Conservation (phyloP, 2,329 filamentous ascomycete species). For the Xylariaceae sp. region DNA sequence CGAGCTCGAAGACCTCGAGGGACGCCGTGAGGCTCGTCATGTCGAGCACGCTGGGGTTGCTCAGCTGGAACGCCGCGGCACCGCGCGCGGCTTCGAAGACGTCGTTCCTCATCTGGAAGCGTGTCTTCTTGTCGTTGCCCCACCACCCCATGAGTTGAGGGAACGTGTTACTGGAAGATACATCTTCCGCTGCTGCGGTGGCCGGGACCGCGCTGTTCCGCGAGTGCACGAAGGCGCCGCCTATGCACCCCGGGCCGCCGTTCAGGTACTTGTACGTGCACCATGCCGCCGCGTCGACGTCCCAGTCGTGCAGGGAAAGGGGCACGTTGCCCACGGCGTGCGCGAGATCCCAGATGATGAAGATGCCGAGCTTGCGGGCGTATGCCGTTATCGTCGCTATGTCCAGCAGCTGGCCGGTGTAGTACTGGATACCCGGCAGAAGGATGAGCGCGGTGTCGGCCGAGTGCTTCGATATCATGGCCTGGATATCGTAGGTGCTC, state of each 20-base stretch:
- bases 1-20: conserved; percentile 63
- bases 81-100: conserved; percentile 65
- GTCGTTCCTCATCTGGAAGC: conserved; percentile 73
- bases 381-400: conserved; percentile 66
- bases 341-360: conserved; percentile 74
- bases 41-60: conserved; percentile 71
- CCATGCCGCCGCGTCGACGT: conserved; percentile 74
- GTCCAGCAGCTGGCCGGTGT: conserved; percentile 73
- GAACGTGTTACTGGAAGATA: conserved; percentile 38
- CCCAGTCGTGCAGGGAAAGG: conserved; percentile 67
- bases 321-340: conserved; percentile 75
- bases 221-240: conserved; percentile 67
- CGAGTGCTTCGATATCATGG: conserved; percentile 61
- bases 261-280: conserved; percentile 84
- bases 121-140: conserved; percentile 63
- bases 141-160: conserved; percentile 77
- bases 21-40: conserved; percentile 64
- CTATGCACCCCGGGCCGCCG: conserved; percentile 68
- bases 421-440: conserved; percentile 74
- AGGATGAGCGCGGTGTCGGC: conserved; percentile 63
- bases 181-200: conserved; percentile 27
- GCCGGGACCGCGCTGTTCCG: conserved; percentile 46
- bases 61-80: conserved; percentile 70
- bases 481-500: conserved; percentile 60
- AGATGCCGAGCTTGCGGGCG: conserved; percentile 60